Evolutionary conservation across 169 alveolate species (phyloP).

Genomic region (Toxoplasma gondii): DNA sequence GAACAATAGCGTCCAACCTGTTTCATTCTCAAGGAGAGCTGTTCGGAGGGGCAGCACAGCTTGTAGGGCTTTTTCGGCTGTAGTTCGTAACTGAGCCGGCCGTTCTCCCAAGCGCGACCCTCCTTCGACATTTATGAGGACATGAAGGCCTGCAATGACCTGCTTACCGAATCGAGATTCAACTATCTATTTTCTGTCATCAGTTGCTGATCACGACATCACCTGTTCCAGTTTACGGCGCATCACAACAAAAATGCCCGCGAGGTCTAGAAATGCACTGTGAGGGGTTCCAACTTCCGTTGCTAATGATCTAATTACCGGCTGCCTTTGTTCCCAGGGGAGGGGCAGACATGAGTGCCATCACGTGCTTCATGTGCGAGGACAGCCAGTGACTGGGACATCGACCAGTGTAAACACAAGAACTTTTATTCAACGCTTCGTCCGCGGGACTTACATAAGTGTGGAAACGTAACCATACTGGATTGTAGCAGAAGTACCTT

Average conservation of each 20-base stretch:
- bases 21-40: background rate
- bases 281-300: background rate
- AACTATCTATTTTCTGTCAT: background rate
- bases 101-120: background rate
- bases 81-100: background rate
- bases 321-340: background rate
- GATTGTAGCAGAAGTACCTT: background rate
- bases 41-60: background rate
- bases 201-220: background rate
- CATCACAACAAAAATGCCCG: background rate
- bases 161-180: background rate
- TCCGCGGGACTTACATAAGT: background rate
- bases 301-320: background rate
- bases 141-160: conserved; percentile 20
- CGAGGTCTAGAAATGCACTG: background rate
- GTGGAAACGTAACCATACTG: background rate
- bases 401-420: background rate
- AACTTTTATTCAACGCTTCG: background rate
- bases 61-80: background rate
- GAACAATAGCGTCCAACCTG: conserved; percentile 5
- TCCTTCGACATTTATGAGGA: conserved; percentile 10
- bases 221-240: conserved; percentile 29
- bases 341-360: conserved; percentile 10
- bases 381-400: background rate
- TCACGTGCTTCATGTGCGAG: conserved; percentile 26